Evolutionary conservation across 306 rosid species (phyloP), one percentile per base, ranked within the genome.

Genomic region (Cicer pinnatifidum): DNA sequence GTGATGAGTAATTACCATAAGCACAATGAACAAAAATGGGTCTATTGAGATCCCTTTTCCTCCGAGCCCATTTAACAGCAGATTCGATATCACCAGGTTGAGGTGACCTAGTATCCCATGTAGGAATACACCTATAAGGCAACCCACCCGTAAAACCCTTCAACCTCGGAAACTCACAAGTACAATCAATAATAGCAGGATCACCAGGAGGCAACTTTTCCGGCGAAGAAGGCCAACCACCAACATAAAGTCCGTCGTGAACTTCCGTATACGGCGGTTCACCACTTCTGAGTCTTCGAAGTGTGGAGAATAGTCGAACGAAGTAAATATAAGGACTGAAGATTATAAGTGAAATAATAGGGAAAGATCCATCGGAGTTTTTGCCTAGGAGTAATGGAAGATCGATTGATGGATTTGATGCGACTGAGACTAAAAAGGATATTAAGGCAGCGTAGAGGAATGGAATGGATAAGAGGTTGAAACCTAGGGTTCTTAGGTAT

Each of bases 91-190:
- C 90, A 33, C 76, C 74, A 0, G 96, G 89, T 43, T 59, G 86
- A 71, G 98, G 96, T 8, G 95, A 75, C 54, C 97, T 82, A 0
- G 97, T 89, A 58, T 94, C 97, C 98, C 98, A 94, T 17, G 98
- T 88, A 2, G 98, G 96, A 46, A 94, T 19, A 11, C 97, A 94
- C 23, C 75, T 66, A 71, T 94, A 94, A 1, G 91, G 81, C 35
- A 81, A 60, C 17, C 80, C 89, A 0, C 71, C 86, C 0, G 83
- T 78, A 57, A 87, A 72, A 7, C 81, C 88, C 19, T 75, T 56
- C 61, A 39, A 53, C 66, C 93, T 86, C 0, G 98, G 98, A 8
- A 94, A 78, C 83, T 94, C 98, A 80, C 92, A 87, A 33, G 98
- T 91, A 76, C 98, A 94, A 74, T 94, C 98, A 57, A 94, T 13